phyloP scores from a whole-genome alignment of 495 filamentous ascomycete species.

The Aspergillus cavernicola region DNA sequence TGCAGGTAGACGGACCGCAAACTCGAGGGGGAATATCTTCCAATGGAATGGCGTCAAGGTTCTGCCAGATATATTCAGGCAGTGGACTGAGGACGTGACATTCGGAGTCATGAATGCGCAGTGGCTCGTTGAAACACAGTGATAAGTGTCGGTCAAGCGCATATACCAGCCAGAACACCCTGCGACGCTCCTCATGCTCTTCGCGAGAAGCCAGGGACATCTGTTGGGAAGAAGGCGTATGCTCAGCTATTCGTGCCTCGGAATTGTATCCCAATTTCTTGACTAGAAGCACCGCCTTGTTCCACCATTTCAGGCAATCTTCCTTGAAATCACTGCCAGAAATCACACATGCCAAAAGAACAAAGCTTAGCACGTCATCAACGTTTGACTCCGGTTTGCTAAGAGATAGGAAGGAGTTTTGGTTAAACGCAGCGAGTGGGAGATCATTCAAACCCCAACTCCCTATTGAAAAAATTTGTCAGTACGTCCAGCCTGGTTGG shows the following conservation, averaged over 20 bases:
- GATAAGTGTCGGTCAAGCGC: constrained; percentile 48
- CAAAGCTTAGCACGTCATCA: constrained; percentile 26
- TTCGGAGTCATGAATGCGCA: constrained; percentile 45
- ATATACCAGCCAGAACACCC: constrained; percentile 51
- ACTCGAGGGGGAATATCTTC: constrained; percentile 22
- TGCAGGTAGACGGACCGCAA: constrained; percentile 24
- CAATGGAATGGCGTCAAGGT: constrained; percentile 24
- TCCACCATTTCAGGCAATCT: constrained; percentile 32
- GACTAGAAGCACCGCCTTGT: constrained; percentile 21
- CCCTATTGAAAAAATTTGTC: too few species aligned
- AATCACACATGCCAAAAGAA: constrained; percentile 25
- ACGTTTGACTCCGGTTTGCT: constrained; percentile 1
- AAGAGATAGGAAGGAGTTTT: background rate
- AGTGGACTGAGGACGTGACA: constrained; percentile 34
- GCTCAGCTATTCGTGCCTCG: background rate
- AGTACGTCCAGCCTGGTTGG: too few species aligned
- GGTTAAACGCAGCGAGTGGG: background rate
- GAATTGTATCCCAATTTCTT: constrained; percentile 8
- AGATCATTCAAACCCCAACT: background rate
- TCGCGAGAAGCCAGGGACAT: constrained; percentile 18
- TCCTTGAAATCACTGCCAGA: constrained; percentile 32
- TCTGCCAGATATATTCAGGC: constrained; percentile 30
- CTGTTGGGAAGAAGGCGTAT: background rate
- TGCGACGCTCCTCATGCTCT: constrained; percentile 45
- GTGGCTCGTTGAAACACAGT: constrained; percentile 47